phyloP scores from a whole-genome alignment of 78 protist species.

The Dictyostelium discoideum region DNA sequence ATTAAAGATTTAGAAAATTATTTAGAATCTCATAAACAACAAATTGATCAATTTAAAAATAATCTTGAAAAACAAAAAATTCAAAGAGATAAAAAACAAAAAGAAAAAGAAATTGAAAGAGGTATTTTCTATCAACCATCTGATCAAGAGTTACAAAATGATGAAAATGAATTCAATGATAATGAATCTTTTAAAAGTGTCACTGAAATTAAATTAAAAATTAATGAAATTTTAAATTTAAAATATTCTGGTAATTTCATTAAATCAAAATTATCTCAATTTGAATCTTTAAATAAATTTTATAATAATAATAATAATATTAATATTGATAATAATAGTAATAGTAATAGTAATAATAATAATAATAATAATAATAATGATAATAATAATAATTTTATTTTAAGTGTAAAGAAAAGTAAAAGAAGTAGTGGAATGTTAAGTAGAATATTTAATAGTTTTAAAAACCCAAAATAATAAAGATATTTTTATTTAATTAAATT shows the following conservation, averaged over 20 bases:
- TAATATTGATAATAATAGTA: not conserved
- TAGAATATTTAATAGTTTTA: not conserved
- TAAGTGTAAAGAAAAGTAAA: not conserved
- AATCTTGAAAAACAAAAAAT: not conserved
- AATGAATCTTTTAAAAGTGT: not conserved
- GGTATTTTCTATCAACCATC: not conserved
- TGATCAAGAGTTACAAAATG: not conserved
- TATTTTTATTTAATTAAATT: not conserved
- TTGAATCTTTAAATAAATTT: not conserved
- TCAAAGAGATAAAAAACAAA: not conserved
- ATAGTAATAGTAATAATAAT: not conserved
- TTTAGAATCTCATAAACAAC: not conserved
- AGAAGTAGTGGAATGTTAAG: not conserved
- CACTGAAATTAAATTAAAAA: not conserved
- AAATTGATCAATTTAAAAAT: not conserved
- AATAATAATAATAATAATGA: not conserved
- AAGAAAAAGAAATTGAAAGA: not conserved
- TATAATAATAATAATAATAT: not conserved
- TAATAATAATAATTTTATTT: not conserved
- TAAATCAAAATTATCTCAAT: not conserved
- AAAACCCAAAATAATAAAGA: not conserved
- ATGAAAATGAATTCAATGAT: not conserved
- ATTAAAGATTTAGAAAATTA: not conserved
- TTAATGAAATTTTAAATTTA: constrained; percentile 4
- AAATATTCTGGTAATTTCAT: not conserved